Base-by-base conservation (phyloP, 2,329 filamentous ascomycete genomes). In the Fusarium sp. region DNA sequence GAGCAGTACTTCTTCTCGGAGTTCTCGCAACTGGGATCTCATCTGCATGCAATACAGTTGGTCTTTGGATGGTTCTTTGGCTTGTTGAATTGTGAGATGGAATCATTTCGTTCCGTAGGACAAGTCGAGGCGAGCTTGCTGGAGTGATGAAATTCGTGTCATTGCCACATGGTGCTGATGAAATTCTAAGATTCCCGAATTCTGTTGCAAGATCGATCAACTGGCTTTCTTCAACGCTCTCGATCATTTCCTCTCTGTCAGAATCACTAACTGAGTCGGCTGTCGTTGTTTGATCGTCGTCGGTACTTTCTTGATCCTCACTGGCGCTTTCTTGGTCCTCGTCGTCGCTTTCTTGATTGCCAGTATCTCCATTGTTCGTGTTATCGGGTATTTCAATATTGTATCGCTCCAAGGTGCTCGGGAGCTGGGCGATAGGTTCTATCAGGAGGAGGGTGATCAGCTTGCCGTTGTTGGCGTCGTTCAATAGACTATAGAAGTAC, bases 371-470 rank as follows among this genome's bases (percentile, higher is more conserved):
- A 10, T 27, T 45, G 11, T 4, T 1, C 23, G 7, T 2, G 11
- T 3, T 25, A 14, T 27, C 23, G 5, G 42, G 18, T 7, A 45
- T 0, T 27, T 45, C 42, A 0, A 45, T 45, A 45, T 45, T 14
- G 4, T 27, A 14, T 1, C 0, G 0, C 23, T 27, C 42, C 23
- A 27, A 0, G 23, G 19, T 45, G 0, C 4, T 3, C 3, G 42
- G 3, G 18, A 45, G 18, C 19, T 45, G 23, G 2, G 2, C 18
- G 19, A 27, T 4, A 7, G 42, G 42, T 6, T 25, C 42, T 25
- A 19, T 27, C 11, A 45, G 23, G 42, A 45, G 23, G 2, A 25
- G 42, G 16, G 23, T 7, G 18, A 27, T 0, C 18, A 27, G 23
- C 42, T 10, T 8, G 11, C 7, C 7, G 15, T 23, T 3, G 14